A percentile compares a stretch with the other conserved stretches of the same genome.
Conservation (phyloP, 176 grass and related monocot species). For the Cenchrus americanus region DNA sequence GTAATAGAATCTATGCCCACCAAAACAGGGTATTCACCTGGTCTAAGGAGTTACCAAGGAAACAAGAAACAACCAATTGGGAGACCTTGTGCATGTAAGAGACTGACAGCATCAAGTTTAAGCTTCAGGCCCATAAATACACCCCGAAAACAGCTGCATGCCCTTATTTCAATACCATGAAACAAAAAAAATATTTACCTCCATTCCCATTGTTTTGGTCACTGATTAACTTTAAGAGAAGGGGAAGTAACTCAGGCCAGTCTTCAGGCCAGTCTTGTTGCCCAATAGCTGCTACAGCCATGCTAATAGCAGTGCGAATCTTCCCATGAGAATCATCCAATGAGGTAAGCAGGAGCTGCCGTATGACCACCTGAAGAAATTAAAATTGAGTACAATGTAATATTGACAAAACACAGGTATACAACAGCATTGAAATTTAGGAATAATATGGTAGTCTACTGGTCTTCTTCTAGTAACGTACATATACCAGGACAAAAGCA, state of each 20-base stretch:
- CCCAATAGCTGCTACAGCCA: conserved; percentile 88
- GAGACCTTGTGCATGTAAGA: neutral
- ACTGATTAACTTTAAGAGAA: conserved; percentile 85
- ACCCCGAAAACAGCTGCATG: neutral
- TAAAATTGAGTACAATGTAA: conserved; percentile 3
- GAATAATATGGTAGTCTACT: neutral
- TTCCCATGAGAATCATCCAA: conserved; percentile 87
- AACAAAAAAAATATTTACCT: conserved; percentile 56
- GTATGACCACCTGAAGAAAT: conserved; percentile 63
- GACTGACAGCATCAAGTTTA: neutral
- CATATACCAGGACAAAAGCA: neutral
- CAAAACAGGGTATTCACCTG: neutral
- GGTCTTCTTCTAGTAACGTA: conserved; percentile 8
- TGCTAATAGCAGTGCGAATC: conserved; percentile 88
- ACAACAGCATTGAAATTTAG: conserved; percentile 18
- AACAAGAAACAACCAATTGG: conserved; percentile 3
- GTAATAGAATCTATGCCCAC: neutral
- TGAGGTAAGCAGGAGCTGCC: conserved; percentile 79
- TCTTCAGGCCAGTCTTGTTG: conserved; percentile 97
- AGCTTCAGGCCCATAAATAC: conserved; percentile 24
- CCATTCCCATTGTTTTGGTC: conserved; percentile 74
- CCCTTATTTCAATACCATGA: conserved; percentile 1
- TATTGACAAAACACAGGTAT: neutral
- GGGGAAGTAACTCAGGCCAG: conserved; percentile 89
- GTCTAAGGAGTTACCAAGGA: neutral